Percentiles rank a stretch among this genome's conserved stretches.
phyloP scores from a whole-genome alignment of 495 filamentous ascomycete species.

The Penicillium odoratum region DNA sequence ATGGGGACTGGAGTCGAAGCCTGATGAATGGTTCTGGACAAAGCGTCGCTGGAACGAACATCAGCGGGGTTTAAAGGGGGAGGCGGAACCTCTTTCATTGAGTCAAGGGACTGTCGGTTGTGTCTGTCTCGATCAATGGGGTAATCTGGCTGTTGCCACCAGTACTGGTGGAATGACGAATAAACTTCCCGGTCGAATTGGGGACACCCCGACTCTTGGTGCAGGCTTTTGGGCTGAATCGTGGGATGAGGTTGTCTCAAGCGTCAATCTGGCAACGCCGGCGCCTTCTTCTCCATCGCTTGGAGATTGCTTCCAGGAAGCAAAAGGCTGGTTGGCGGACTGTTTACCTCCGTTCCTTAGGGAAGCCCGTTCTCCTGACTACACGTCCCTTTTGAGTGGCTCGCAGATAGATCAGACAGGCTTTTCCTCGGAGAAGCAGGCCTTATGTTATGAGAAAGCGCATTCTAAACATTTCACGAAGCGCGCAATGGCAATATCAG shows the following conservation, averaged over 20 bases:
- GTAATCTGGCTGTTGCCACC: conserved; percentile 75
- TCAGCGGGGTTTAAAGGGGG: conserved; percentile 59
- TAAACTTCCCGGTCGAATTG: conserved; percentile 80
- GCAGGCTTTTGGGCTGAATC: conserved; percentile 91
- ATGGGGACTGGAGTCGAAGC: conserved; percentile 70
- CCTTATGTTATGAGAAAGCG: conserved; percentile 8
- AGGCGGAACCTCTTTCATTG: conserved; percentile 23
- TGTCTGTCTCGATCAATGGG: conserved; percentile 72
- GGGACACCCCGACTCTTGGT: conserved; percentile 83
- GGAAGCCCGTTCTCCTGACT: conserved; percentile 5
- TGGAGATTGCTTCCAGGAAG: conserved; percentile 4
- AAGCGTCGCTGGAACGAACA: conserved; percentile 83
- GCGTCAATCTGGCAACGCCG: neutral
- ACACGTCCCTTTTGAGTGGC: conserved; percentile 8
- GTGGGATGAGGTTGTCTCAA: conserved; percentile 53
- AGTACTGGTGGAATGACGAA: conserved; percentile 89
- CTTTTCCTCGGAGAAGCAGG: conserved; percentile 3
- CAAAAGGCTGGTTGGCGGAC: conserved; percentile 39
- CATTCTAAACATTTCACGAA: neutral
- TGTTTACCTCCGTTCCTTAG: conserved; percentile 47
- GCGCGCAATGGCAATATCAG: conserved; percentile 70
- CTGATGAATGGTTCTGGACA: conserved; percentile 75
- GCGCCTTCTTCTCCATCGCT: neutral
- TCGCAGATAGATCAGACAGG: neutral
- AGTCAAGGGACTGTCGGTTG: conserved; percentile 84